Conservation (phyloP, 2,329 filamentous ascomycete genomes). For the Alternaria infectoria region DNA sequence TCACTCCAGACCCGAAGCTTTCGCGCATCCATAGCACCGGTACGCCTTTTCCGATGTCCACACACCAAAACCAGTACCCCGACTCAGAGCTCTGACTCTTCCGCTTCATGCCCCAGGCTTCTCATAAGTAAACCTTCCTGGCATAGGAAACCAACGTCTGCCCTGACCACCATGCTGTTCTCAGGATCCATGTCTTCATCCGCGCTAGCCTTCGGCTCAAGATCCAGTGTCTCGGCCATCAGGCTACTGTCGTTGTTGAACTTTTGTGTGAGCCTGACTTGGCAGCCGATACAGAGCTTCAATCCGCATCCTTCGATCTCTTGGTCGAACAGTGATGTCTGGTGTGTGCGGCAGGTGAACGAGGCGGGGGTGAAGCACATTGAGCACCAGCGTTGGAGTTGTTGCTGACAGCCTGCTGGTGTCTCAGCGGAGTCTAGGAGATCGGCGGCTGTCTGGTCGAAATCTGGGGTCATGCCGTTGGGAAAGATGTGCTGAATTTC, state of each 20-base stretch:
- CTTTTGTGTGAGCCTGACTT: constrained; percentile 9
- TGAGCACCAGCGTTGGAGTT: constrained; percentile 38
- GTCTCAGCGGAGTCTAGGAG: constrained; percentile 16
- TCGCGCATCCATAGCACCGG: background rate
- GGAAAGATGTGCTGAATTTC: constrained; percentile 10
- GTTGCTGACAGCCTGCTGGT: constrained; percentile 4
- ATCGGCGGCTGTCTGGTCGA: constrained; percentile 12
- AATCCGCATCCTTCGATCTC: constrained; percentile 35
- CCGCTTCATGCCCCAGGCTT: constrained; percentile 5
- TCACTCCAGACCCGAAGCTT: no score
- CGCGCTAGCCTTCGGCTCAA: constrained; percentile 23
- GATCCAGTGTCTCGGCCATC: constrained; percentile 25
- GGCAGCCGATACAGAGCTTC: constrained; percentile 30
- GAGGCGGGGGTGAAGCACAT: constrained; percentile 37
- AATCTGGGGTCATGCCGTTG: background rate
- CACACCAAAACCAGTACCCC: background rate
- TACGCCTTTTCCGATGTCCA: background rate
- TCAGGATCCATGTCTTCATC: background rate
- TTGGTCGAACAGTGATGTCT: constrained; percentile 10
- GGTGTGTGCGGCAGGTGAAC: constrained; percentile 13
- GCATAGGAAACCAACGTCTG: constrained; percentile 38
- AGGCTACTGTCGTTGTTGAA: constrained; percentile 14
- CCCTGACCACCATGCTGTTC: constrained; percentile 13
- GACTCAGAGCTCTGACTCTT: background rate
- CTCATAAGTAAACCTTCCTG: constrained; percentile 28